Percentiles rank a stretch among this genome's conserved stretches.
Conservation (phyloP, 495 filamentous ascomycete genomes). For the Haplographium delicatum region DNA sequence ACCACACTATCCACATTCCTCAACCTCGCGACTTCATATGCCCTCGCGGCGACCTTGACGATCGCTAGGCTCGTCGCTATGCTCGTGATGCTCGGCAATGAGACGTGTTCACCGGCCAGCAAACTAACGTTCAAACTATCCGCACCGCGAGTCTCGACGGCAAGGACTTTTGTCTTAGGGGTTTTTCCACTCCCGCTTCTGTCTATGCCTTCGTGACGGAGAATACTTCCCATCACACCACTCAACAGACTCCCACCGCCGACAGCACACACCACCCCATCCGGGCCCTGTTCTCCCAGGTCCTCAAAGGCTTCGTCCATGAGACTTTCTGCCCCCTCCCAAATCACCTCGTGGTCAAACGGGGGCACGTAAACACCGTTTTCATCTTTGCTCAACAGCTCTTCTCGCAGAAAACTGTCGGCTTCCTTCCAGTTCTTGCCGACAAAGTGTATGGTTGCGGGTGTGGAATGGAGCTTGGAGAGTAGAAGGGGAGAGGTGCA, state of each 20-base stretch:
- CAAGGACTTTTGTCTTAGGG: slow-evolving; percentile 46
- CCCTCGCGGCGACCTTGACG: slow-evolving; percentile 61
- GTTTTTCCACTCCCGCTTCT: slow-evolving; percentile 55
- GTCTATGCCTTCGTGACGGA: not conserved
- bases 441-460: slow-evolving; percentile 52
- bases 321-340: slow-evolving; percentile 70
- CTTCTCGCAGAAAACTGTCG: slow-evolving; percentile 61
- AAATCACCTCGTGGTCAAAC: slow-evolving; percentile 82
- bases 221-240: slow-evolving; percentile 50
- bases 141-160: slow-evolving; percentile 77
- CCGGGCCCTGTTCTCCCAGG: slow-evolving; percentile 34
- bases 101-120: slow-evolving; percentile 34
- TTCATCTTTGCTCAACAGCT: slow-evolving; percentile 46
- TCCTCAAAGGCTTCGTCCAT: slow-evolving; percentile 66
- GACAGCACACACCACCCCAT: slow-evolving; percentile 67
- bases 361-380: slow-evolving; percentile 79
- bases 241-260: slow-evolving; percentile 85
- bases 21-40: slow-evolving; percentile 43
- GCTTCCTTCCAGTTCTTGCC: slow-evolving; percentile 73
- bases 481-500: slow-evolving; percentile 66
- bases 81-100: slow-evolving; percentile 71
- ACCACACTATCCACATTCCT: slow-evolving; percentile 48
- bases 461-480: slow-evolving; percentile 50
- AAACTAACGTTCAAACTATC: slow-evolving; percentile 62
- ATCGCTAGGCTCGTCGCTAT: slow-evolving; percentile 77